Conservation (phyloP, 768 basidiomycete genomes). For the Antrodiella citrinella region DNA sequence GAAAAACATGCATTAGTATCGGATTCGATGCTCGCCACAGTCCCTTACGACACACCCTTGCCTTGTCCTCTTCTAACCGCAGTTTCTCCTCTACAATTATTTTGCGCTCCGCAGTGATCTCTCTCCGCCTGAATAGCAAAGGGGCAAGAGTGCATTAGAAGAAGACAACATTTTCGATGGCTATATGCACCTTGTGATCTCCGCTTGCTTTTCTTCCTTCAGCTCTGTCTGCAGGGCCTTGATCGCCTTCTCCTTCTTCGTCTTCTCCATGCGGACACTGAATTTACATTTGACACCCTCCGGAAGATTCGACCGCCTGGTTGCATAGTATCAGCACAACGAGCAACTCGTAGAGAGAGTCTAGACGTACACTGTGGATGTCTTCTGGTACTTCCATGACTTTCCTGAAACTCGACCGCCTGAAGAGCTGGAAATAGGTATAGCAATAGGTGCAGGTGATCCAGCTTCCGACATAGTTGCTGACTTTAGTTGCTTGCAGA, state of each 20-base stretch:
- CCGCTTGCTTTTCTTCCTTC: slow-evolving; percentile 68
- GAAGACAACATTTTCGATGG: neutral
- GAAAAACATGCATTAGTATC: too few species aligned
- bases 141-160: neutral
- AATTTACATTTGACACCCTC: slow-evolving; percentile 54
- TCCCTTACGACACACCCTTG: slow-evolving; percentile 49
- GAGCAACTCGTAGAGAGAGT: slow-evolving; percentile 37
- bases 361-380: slow-evolving; percentile 50
- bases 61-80: slow-evolving; percentile 55
- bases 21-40: too few species aligned
- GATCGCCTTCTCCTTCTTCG: slow-evolving; percentile 55
- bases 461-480: neutral
- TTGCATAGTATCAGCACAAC: slow-evolving; percentile 7
- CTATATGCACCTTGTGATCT: slow-evolving; percentile 45
- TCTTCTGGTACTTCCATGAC: slow-evolving; percentile 21
- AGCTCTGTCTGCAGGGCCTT: slow-evolving; percentile 70
- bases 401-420: slow-evolving; percentile 66
- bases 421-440: slow-evolving; percentile 46
- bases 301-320: slow-evolving; percentile 67
- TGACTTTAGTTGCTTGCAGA: neutral
- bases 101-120: slow-evolving; percentile 64
- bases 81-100: slow-evolving; percentile 66
- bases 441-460: neutral
- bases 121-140: slow-evolving; percentile 41
- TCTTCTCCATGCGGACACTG: slow-evolving; percentile 67